Evolutionary conservation across 805 yeast genomes (phyloP).

Genomic region (Candida ortonii): DNA sequence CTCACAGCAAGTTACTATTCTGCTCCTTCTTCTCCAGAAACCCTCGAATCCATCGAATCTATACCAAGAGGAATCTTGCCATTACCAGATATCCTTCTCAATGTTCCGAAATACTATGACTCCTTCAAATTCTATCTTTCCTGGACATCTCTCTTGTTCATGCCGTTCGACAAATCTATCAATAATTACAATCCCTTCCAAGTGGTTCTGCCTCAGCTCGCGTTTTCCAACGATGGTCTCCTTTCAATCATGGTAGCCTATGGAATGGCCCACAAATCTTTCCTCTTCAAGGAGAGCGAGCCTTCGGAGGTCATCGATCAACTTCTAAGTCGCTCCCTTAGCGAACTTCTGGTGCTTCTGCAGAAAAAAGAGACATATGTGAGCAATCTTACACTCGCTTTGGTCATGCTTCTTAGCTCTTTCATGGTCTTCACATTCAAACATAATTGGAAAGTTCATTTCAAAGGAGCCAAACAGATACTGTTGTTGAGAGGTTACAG

Average conservation of each 20-base stretch:
- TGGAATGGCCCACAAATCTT: conserved; percentile 40
- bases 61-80: conserved; percentile 41
- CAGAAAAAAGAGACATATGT: conserved; percentile 51
- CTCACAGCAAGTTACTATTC: conserved; percentile 1
- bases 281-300: conserved; percentile 24
- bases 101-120: conserved; percentile 59
- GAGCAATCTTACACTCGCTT: conserved; percentile 64
- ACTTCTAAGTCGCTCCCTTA: conserved; percentile 53
- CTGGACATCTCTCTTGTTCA: conserved; percentile 57
- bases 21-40: conserved; percentile 15
- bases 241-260: conserved; percentile 55
- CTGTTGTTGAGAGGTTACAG: conserved; percentile 49
- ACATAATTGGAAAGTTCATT: conserved; percentile 61
- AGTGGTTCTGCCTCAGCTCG: conserved; percentile 63
- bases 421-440: conserved; percentile 49
- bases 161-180: conserved; percentile 58
- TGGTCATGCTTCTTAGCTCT: conserved; percentile 56
- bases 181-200: conserved; percentile 72
- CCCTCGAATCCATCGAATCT: conserved; percentile 20
- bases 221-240: conserved; percentile 55
- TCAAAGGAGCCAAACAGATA: conserved; percentile 65
- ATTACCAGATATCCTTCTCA: conserved; percentile 57
- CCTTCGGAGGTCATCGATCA: conserved; percentile 47
- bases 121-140: conserved; percentile 61
- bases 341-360: conserved; percentile 51